Conservation (phyloP, 306 rosid genomes). For the Dryas octopetala region DNA sequence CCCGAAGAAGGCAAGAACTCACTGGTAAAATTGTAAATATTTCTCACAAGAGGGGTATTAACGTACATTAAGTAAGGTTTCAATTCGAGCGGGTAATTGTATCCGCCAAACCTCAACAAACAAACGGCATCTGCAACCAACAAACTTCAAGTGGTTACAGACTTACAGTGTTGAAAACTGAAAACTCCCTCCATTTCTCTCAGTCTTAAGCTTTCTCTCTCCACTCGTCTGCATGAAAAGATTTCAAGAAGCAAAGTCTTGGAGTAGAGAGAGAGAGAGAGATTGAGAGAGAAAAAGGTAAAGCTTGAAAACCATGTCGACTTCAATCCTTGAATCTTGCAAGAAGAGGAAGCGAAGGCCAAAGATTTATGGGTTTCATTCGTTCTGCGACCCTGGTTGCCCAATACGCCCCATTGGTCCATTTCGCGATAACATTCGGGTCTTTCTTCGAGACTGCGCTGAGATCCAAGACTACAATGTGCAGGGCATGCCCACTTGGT, state of each 20-base stretch:
- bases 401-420: conserved; percentile 49
- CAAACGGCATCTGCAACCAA: no score
- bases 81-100: no score
- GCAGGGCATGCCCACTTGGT: conserved; percentile 62
- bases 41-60: no score
- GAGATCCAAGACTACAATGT: conserved; percentile 54
- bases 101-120: no score
- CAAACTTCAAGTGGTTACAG: no score
- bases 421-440: conserved; percentile 62
- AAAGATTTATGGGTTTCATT: conserved; percentile 51
- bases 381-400: conserved; percentile 61
- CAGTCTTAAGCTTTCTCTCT: no score
- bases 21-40: no score
- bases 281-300: not conserved
- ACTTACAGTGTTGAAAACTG: no score
- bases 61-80: no score
- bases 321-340: conserved; percentile 51
- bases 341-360: conserved; percentile 70
- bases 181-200: no score
- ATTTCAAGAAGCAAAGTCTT: conserved; percentile 23
- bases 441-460: conserved; percentile 67
- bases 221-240: not conserved
- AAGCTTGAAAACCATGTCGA: conserved; percentile 42
- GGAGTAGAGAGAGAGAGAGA: conserved; percentile 16
- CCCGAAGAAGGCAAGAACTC: no score